phyloP scores from a whole-genome alignment of 768 basidiomycete genomes.

The Tulasnella sp. region DNA sequence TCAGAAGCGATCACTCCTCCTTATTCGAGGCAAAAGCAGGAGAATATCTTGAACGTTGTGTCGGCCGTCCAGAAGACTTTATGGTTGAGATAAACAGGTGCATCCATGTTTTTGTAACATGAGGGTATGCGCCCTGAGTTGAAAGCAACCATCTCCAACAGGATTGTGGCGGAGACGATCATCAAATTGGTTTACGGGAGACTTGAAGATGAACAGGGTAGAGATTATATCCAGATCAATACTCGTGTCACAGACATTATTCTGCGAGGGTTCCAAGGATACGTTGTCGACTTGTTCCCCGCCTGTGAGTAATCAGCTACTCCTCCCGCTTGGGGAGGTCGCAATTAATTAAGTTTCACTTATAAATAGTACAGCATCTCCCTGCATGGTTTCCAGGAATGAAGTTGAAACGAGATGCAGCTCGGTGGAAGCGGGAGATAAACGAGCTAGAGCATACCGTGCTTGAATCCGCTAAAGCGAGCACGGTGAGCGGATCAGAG shows the following conservation, averaged over 20 bases:
- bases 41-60: neutral
- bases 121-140: neutral
- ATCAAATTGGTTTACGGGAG: constrained; percentile 3
- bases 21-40: neutral
- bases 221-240: neutral
- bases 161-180: neutral
- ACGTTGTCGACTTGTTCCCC: neutral
- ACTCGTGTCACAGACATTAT: too few relatives aligned
- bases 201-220: neutral
- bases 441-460: neutral
- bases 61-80: neutral
- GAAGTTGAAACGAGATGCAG: constrained; percentile 6
- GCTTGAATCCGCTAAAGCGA: neutral
- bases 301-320: neutral
- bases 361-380: neutral
- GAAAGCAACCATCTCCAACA: neutral
- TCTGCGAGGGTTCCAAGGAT: neutral
- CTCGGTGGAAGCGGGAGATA: neutral
- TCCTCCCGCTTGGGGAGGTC: neutral
- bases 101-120: neutral
- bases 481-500: too few relatives aligned
- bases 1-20: neutral
- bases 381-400: constrained; percentile 17
- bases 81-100: neutral
- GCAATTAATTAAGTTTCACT: neutral